Conservation (phyloP, 371 early-diverging fungal species). For the Catenaria anguillulae region DNA sequence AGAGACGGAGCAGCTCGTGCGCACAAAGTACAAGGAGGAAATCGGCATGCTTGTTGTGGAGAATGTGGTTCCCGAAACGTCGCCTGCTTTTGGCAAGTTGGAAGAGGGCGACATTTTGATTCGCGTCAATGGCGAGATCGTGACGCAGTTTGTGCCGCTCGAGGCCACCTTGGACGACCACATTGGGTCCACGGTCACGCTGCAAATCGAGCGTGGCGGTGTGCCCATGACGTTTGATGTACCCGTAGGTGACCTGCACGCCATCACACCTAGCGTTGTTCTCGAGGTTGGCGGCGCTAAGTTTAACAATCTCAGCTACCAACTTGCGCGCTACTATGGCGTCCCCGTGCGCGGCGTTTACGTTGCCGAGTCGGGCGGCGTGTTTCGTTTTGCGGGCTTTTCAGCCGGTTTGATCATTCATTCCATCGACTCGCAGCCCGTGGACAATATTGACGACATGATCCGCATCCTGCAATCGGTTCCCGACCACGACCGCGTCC, state of each 20-base stretch:
- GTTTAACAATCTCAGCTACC: slow-evolving; percentile 68
- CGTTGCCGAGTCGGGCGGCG: slow-evolving; percentile 55
- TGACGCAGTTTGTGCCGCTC: slow-evolving; percentile 70
- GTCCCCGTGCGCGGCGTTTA: slow-evolving; percentile 63
- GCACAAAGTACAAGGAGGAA: slow-evolving; percentile 47
- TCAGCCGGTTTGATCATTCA: slow-evolving; percentile 38
- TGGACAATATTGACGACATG: slow-evolving; percentile 55
- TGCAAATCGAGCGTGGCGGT: slow-evolving; percentile 56
- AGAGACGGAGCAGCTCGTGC: slow-evolving; percentile 52
- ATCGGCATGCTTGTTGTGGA: slow-evolving; percentile 80
- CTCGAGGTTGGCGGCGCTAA: slow-evolving; percentile 76
- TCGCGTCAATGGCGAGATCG: slow-evolving; percentile 53
- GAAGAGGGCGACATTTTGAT: slow-evolving; percentile 81
- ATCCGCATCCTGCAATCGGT: slow-evolving; percentile 54
- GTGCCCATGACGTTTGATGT: slow-evolving; percentile 35
- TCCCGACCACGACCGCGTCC: slow-evolving; percentile 59
- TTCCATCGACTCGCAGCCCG: slow-evolving; percentile 48
- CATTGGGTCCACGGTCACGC: slow-evolving; percentile 36
- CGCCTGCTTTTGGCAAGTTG: slow-evolving; percentile 54
- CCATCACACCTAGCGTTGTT: slow-evolving; percentile 47
- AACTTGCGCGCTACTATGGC: slow-evolving; percentile 59
- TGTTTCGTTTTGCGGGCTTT: slow-evolving; percentile 61
- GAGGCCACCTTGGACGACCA: slow-evolving; percentile 54
- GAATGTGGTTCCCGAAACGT: slow-evolving; percentile 56
- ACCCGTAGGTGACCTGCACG: slow-evolving; percentile 54